phyloP scores from a whole-genome alignment of 108 stramenopile genomes.

The Pseudonitzschia delicatissima region DNA sequence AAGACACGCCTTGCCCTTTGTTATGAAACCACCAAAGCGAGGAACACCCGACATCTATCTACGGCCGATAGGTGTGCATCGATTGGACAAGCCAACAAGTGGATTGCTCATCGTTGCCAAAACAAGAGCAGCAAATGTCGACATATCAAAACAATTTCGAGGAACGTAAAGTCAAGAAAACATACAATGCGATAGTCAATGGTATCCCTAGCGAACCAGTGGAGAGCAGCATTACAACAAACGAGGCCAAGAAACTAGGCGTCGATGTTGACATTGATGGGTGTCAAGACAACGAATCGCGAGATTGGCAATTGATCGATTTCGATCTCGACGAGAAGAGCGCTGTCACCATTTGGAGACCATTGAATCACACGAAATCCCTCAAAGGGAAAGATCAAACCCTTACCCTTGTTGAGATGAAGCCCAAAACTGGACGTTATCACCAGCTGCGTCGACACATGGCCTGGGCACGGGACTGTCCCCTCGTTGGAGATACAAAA shows the following conservation, averaged over 20 bases:
- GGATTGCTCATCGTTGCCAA: slow-evolving; percentile 73
- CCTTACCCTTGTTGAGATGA: slow-evolving; percentile 65
- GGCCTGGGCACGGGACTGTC: slow-evolving; percentile 65
- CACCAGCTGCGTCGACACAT: slow-evolving; percentile 76
- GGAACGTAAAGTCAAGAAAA: slow-evolving; percentile 74
- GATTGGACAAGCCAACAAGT: slow-evolving; percentile 74
- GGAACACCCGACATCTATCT: slow-evolving; percentile 56
- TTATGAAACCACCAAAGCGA: slow-evolving; percentile 48
- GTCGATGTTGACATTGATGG: slow-evolving; percentile 45
- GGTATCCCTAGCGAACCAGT: slow-evolving; percentile 56
- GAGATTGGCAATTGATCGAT: slow-evolving; percentile 69
- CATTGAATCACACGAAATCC: slow-evolving; percentile 32
- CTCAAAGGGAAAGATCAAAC: slow-evolving; percentile 43
- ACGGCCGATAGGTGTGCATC: slow-evolving; percentile 75
- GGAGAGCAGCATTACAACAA: slow-evolving; percentile 45
- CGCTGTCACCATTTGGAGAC: slow-evolving; percentile 72
- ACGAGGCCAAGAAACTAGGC: slow-evolving; percentile 50
- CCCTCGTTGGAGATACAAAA: slow-evolving; percentile 65
- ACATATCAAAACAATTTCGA: slow-evolving; percentile 61
- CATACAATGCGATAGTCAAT: slow-evolving; percentile 76
- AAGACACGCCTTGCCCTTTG: slow-evolving; percentile 63
- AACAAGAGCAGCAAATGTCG: slow-evolving; percentile 73
- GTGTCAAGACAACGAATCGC: background rate
- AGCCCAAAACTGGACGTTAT: slow-evolving; percentile 82
- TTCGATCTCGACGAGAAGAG: slow-evolving; percentile 57